Evolutionary conservation across 768 basidiomycete genomes (phyloP).

Genomic region (Agrocybe praecox): DNA sequence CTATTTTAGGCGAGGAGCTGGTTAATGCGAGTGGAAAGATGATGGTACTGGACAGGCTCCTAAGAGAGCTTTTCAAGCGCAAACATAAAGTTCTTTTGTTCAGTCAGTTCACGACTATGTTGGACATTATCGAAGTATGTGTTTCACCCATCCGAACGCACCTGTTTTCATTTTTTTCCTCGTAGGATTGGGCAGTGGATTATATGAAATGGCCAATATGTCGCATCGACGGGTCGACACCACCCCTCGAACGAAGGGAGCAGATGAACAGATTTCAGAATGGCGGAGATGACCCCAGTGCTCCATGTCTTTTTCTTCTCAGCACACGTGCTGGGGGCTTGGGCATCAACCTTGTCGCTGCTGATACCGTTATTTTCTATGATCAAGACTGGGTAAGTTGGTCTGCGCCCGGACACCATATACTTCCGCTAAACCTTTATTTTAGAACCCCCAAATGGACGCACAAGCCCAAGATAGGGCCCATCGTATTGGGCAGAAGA

Average conservation of each 20-base stretch:
- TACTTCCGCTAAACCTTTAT: not conserved
- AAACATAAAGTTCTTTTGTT: conserved; percentile 87
- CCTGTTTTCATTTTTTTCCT: not conserved
- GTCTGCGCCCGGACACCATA: not conserved
- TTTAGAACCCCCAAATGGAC: conserved; percentile 93
- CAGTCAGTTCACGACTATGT: conserved; percentile 95
- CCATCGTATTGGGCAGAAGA: conserved; percentile 94
- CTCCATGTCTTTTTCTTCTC: conserved; percentile 76
- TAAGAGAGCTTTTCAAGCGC: conserved; percentile 77
- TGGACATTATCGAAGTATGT: conserved; percentile 89
- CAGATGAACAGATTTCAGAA: conserved; percentile 87
- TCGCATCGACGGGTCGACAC: conserved; percentile 89
- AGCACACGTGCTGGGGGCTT: conserved; percentile 81
- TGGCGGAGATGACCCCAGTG: conserved; percentile 59
- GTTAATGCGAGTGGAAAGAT: conserved; percentile 94
- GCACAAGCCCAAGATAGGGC: conserved; percentile 95
- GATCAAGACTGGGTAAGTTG: conserved; percentile 84
- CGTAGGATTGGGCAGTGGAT: conserved; percentile 86
- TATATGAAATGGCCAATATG: conserved; percentile 84
- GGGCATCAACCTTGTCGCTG: conserved; percentile 79
- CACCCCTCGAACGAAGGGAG: conserved; percentile 78
- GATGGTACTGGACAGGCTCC: conserved; percentile 90
- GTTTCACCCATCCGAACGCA: not conserved
- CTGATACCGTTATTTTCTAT: conserved; percentile 93
- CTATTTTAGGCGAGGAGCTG: conserved; percentile 75